Base-by-base conservation (phyloP, 2,329 filamentous ascomycete genomes). In the Westerdykella aurantiaca region DNA sequence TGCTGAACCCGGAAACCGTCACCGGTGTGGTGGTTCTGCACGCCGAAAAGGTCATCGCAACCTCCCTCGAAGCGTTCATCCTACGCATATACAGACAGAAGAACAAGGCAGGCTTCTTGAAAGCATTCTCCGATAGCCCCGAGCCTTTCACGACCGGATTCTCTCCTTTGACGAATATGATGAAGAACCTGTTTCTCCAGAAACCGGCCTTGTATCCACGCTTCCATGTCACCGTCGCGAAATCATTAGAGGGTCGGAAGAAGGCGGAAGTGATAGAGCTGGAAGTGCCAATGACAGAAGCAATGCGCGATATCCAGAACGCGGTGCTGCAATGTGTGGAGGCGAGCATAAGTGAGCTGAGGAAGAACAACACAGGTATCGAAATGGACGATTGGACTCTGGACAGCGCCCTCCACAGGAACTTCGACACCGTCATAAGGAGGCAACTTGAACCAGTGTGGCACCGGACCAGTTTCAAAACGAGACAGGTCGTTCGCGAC, bases 301-400 rank as follows among this genome's bases (percentile, higher is more conserved):
- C 82, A 39, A 98, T 98, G 93, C 80, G 79, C 47, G 83, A 89
- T 34, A 96, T 98, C 34, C 93, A 98, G 61, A 91, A 87, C 51
- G 90, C 93, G 21, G 85, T 97, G 47, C 80, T 98, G 68, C 91
- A 97, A 63, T 98, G 93, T 62, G 90, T 98, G 14, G 91, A 97
- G 67, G 84, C 88, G 54, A 95, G 89, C 62, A 93, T 98, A 52
- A 82, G 86, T 43, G 93, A 98, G 69, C 77, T 98, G 35, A 94
- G 91, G 64, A 97, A 95, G 69, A 80, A 82, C 14, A 97, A 96
- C 60, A 79, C 82, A 1, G 90, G 89, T 2, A 73, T 98, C 6
- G 91, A 97, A 55, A 90, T 97, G 82, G 90, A 94, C 47, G 90
- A 96, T 60, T 97, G 91, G 91, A 96, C 88, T 39, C 75, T 95